phyloP scores from a whole-genome alignment of 495 filamentous ascomycete genomes.

The Trichoderma erinaceum region DNA sequence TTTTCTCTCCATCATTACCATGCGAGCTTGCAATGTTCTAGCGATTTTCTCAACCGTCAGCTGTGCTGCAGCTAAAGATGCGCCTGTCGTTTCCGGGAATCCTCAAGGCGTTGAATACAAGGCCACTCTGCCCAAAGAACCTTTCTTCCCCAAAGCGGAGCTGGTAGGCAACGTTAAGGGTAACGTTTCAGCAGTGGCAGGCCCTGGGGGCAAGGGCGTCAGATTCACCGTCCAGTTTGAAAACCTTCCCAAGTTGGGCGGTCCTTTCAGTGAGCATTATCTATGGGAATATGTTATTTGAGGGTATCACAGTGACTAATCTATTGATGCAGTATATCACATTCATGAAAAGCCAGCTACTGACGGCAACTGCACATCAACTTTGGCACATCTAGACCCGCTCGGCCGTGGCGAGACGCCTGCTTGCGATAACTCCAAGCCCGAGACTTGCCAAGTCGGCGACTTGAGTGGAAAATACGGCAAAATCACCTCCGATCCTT shows the following conservation, averaged over 20 bases:
- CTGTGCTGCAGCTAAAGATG: conserved; percentile 30
- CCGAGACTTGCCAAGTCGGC: conserved; percentile 73
- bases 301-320: not conserved
- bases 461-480: conserved; percentile 82
- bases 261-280: conserved; percentile 61
- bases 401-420: conserved; percentile 55
- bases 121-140: conserved; percentile 51
- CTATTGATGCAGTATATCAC: conserved; percentile 60
- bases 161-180: conserved; percentile 56
- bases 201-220: conserved; percentile 56
- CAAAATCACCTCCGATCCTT: conserved; percentile 46
- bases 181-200: conserved; percentile 48
- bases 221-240: conserved; percentile 53
- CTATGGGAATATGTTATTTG: not conserved
- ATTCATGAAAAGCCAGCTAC: conserved; percentile 68
- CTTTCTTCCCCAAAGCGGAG: conserved; percentile 40
- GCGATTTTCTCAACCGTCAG: conserved; percentile 24
- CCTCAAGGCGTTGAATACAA: conserved; percentile 52
- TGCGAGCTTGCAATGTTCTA: conserved; percentile 23
- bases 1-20: conserved; percentile 17
- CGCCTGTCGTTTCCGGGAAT: conserved; percentile 55
- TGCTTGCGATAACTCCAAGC: conserved; percentile 54
- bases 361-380: conserved; percentile 71
- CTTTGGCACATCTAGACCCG: conserved; percentile 55
- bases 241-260: conserved; percentile 58